These are phyloP conservation scores for Thielaviopsis musarum DNA, from an alignment of 2,329 filamentous ascomycete genomes.

Conservation along the genomic window DNA sequence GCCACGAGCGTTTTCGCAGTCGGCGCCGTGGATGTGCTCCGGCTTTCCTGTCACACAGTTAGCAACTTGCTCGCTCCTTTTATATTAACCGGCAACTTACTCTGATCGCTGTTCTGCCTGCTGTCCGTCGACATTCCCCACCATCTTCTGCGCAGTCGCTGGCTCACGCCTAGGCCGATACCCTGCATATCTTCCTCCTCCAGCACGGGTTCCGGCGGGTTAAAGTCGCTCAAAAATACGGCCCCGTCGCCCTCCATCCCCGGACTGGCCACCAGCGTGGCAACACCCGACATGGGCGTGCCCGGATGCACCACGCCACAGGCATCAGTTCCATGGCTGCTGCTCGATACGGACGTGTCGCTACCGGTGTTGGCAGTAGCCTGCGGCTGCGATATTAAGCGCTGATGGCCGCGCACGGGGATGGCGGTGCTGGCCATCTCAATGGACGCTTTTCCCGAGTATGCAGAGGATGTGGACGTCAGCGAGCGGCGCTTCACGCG, in stretches of 20 bases:
- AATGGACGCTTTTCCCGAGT: background rate
- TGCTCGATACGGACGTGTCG: background rate
- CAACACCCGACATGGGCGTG: background rate
- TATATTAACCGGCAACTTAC: background rate
- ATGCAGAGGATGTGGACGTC: background rate
- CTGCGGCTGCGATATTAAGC: background rate
- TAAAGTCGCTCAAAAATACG: background rate
- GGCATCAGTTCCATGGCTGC: background rate
- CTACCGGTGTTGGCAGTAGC: background rate
- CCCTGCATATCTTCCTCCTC: background rate
- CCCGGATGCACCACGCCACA: background rate
- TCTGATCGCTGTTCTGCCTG: background rate
- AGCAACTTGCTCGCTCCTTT: background rate
- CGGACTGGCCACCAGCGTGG: background rate
- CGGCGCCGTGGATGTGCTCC: background rate
- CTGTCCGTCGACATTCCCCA: background rate
- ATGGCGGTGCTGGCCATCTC: background rate
- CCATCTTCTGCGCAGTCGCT: background rate
- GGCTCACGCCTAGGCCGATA: background rate
- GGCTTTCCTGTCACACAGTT: background rate
- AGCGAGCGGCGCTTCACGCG: background rate
- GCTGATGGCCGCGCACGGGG: background rate
- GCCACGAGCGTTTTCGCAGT: background rate
- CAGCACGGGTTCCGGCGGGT: too few relatives aligned
- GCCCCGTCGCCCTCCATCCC: background rate